Conservation (phyloP, 176 grass and related monocot species). For the Hsuehochloa calcarea region DNA sequence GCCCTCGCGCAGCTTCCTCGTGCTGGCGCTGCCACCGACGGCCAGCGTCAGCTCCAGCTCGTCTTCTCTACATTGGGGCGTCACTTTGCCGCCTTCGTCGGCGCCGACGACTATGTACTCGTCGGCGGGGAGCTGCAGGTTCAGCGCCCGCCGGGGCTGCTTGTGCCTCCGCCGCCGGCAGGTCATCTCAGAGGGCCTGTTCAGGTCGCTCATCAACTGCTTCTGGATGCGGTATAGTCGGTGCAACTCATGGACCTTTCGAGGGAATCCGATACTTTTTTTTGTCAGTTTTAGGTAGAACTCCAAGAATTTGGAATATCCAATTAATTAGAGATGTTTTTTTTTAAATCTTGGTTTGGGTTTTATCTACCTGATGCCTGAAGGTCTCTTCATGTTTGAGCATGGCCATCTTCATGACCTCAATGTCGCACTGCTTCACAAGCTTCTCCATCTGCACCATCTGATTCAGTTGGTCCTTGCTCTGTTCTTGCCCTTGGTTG, state of each 20-base stretch:
- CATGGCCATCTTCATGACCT: conserved; percentile 72
- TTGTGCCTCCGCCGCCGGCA: conserved; percentile 43
- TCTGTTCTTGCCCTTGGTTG: not conserved
- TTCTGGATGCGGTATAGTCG: conserved; percentile 64
- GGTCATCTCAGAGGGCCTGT: conserved; percentile 1
- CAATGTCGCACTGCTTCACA: conserved; percentile 56
- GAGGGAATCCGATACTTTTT: too few relatives aligned
- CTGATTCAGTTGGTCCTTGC: not conserved
- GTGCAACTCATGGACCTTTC: conserved; percentile 63
- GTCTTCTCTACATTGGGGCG: not conserved
- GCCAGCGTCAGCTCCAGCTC: conserved; percentile 63
- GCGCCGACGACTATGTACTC: conserved; percentile 18
- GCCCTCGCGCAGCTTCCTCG: conserved; percentile 17
- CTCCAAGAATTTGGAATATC: not conserved
- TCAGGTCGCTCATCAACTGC: conserved; percentile 58
- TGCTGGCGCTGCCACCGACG: not conserved
- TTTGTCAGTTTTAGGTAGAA: not conserved
- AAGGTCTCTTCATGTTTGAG: conserved; percentile 75
- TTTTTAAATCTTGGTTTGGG: not conserved
- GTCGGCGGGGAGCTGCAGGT: conserved; percentile 40
- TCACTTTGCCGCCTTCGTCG: not conserved
- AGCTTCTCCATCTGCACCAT: conserved; percentile 54
- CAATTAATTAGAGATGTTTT: not conserved
- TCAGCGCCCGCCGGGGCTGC: conserved; percentile 26
- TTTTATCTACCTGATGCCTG: conserved; percentile 53